phyloP scores from a whole-genome alignment of 768 basidiomycete genomes.

The Leccinum aurantiacum region DNA sequence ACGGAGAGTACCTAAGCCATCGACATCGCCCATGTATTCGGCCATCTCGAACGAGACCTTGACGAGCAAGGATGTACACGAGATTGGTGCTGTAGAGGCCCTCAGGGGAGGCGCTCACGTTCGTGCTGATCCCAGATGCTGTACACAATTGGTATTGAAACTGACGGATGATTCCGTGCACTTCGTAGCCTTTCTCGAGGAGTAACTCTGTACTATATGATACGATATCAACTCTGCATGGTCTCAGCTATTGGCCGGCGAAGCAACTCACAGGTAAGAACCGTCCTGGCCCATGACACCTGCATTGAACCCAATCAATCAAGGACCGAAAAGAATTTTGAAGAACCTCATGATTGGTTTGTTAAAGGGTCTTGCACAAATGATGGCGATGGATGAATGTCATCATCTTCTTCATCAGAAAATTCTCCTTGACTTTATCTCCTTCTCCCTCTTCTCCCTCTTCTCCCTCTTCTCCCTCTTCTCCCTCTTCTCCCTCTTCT shows the following conservation, averaged over 20 bases:
- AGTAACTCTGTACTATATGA: conserved; percentile 74
- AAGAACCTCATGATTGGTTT: no score
- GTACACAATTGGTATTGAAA: conserved; percentile 95
- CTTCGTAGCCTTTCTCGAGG: conserved; percentile 84
- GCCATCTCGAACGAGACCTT: conserved; percentile 82
- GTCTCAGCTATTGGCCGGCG: not conserved
- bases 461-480: no score
- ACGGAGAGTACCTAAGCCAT: conserved; percentile 91
- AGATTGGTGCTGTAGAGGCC: conserved; percentile 96
- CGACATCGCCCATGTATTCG: conserved; percentile 97
- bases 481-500: no score
- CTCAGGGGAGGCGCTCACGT: conserved; percentile 53
- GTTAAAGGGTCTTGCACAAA: no score
- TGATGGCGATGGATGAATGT: no score
- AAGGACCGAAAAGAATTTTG: not conserved
- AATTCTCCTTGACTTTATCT: no score
- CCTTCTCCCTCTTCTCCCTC: no score
- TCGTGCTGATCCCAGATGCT: conserved; percentile 93
- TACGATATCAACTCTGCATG: conserved; percentile 5
- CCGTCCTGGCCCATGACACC: conserved; percentile 97
- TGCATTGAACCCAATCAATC: conserved; percentile 33
- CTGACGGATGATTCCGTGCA: conserved; percentile 94
- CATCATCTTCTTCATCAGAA: no score
- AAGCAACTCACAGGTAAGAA: conserved; percentile 81
- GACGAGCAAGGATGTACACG: conserved; percentile 86